Evolutionary conservation across 1,284 basidiomycete genomes (phyloP).

Genomic region (Ganoderma lucidum): DNA sequence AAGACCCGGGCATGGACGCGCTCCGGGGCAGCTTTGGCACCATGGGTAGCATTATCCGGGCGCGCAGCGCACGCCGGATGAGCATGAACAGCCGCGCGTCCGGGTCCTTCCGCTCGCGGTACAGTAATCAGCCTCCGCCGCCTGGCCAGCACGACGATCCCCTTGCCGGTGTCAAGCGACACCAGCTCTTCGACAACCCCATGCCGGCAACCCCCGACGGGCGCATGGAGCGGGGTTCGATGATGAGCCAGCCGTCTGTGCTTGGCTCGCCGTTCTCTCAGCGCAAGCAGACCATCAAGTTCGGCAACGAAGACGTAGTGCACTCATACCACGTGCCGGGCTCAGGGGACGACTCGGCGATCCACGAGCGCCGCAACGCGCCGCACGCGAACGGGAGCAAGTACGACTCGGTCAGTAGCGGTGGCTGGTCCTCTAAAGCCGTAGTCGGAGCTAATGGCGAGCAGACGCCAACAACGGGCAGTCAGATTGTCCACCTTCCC

Average conservation of each 20-base stretch:
- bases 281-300: slow-evolving; percentile 74
- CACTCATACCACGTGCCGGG: slow-evolving; percentile 72
- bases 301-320: slow-evolving; percentile 73
- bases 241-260: slow-evolving; percentile 37
- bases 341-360: slow-evolving; percentile 51
- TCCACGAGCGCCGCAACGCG: slow-evolving; percentile 58
- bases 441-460: slow-evolving; percentile 34
- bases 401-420: slow-evolving; percentile 34
- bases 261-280: slow-evolving; percentile 46
- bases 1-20: slow-evolving; percentile 89
- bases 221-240: slow-evolving; percentile 41
- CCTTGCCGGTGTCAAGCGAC: slow-evolving; percentile 64
- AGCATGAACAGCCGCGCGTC: slow-evolving; percentile 61
- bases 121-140: slow-evolving; percentile 30
- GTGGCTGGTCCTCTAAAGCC: slow-evolving; percentile 31
- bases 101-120: slow-evolving; percentile 37
- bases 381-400: slow-evolving; percentile 28
- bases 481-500: slow-evolving; percentile 25
- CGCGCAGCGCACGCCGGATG: slow-evolving; percentile 69
- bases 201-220: slow-evolving; percentile 46
- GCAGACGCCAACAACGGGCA: slow-evolving; percentile 20
- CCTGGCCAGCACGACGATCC: slow-evolving; percentile 33
- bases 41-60: slow-evolving; percentile 89
- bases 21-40: slow-evolving; percentile 91
- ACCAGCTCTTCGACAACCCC: slow-evolving; percentile 84